These are phyloP conservation scores for Russula dissimulans DNA, from an alignment of 768 basidiomycete genomes.

Conservation along the genomic window DNA sequence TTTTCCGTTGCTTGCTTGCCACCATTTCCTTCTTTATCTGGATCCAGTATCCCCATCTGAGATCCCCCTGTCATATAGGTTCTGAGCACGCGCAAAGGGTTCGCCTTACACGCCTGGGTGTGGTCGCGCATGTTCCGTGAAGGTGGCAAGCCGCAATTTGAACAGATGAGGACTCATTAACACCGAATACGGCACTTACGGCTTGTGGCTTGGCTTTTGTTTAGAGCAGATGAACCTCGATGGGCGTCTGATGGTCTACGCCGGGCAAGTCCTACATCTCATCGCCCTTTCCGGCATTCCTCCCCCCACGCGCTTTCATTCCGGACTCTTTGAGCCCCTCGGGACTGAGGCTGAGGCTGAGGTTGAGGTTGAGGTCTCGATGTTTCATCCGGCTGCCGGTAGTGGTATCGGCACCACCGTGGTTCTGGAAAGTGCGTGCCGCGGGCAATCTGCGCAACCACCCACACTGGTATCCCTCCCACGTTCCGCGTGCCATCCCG, in stretches of 20 bases:
- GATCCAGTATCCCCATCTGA: slow-evolving; percentile 4
- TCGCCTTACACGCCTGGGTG: slow-evolving; percentile 7
- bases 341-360: neutral
- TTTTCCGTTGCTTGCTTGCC: neutral
- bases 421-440: neutral
- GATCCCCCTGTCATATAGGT: neutral
- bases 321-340: neutral
- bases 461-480: too few species aligned
- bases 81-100: slow-evolving; percentile 8
- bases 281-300: neutral
- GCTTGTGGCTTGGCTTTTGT: neutral
- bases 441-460: too few species aligned
- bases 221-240: neutral
- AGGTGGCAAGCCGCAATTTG: slow-evolving; percentile 1
- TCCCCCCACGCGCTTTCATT: slow-evolving; percentile 4
- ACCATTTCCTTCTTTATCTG: slow-evolving; percentile 5
- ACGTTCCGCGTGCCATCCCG: too few species aligned
- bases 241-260: too few species aligned
- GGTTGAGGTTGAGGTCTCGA: neutral
- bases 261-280: neutral
- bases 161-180: neutral
- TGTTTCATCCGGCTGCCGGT: neutral
- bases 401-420: neutral
- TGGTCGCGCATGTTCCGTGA: slow-evolving; percentile 16
- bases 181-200: neutral